Conservation (phyloP, 306 rosid genomes). For the Cicer bijugum region DNA sequence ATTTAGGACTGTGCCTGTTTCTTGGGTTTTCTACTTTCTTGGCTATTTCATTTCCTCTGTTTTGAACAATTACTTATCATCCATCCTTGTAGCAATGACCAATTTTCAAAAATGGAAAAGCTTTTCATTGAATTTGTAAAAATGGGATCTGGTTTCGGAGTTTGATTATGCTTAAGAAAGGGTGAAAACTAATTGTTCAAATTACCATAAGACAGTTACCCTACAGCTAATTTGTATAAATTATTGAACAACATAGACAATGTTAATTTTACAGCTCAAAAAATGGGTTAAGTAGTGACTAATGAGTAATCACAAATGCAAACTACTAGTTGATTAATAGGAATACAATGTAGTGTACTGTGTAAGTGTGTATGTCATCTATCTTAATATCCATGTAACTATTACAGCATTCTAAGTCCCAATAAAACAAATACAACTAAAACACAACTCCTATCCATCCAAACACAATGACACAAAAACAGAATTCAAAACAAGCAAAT, state of each 20-base stretch:
- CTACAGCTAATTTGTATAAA: background rate
- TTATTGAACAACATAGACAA: background rate
- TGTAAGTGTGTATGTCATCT: background rate
- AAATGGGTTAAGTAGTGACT: background rate
- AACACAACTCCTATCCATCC: background rate
- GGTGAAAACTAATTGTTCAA: background rate
- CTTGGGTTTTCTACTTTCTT: background rate
- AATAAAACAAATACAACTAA: conserved; percentile 6
- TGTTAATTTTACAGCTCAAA: conserved; percentile 1
- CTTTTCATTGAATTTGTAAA: background rate
- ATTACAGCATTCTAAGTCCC: background rate
- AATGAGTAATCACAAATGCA: background rate
- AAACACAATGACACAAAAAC: background rate
- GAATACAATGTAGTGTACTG: background rate
- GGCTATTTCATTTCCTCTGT: background rate
- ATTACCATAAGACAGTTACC: background rate
- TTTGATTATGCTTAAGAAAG: background rate
- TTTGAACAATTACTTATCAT: conserved; percentile 4
- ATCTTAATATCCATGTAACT: background rate
- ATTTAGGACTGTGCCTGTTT: background rate
- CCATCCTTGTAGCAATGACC: background rate
- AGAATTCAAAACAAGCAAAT: conserved; percentile 2
- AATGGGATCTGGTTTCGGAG: background rate
- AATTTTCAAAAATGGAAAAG: background rate
- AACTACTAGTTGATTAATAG: background rate